Evolutionary conservation across 768 basidiomycete genomes (phyloP).

Genomic region (Hebeloma cylindrosporum): DNA sequence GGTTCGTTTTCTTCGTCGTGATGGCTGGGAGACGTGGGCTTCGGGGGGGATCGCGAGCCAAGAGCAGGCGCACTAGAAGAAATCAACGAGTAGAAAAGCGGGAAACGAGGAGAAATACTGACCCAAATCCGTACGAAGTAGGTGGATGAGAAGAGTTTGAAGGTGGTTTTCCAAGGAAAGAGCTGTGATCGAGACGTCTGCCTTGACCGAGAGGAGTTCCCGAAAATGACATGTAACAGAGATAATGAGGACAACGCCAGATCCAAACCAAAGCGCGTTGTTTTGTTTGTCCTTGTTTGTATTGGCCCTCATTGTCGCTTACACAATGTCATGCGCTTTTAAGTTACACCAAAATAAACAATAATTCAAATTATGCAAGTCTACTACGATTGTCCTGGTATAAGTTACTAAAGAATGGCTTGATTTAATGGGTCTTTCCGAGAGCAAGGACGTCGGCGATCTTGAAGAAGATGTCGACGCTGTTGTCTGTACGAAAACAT

Average conservation of each 20-base stretch:
- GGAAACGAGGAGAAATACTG: conserved; percentile 25
- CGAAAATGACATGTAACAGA: conserved; percentile 79
- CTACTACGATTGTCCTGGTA: too few species aligned
- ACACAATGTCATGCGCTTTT: too few species aligned
- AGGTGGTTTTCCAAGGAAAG: conserved; percentile 68
- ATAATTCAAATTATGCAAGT: too few species aligned
- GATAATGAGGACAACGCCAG: conserved; percentile 13
- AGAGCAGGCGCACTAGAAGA: conserved; percentile 52
- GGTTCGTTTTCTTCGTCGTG: conserved; percentile 41
- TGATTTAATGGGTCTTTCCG: conserved; percentile 3
- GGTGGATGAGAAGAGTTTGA: conserved; percentile 40
- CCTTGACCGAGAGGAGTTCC: conserved; percentile 81
- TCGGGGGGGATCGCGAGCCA: conserved; percentile 59
- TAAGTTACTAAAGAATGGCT: too few species aligned
- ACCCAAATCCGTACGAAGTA: conserved; percentile 75
- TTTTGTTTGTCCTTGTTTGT: conserved; percentile 19
- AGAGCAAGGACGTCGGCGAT: conserved; percentile 36
- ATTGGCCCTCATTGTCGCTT: too few species aligned
- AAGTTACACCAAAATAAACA: too few species aligned
- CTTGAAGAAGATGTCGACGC: conserved; percentile 44
- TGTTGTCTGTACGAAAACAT: conserved; percentile 34
- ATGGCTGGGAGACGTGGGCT: conserved; percentile 41
- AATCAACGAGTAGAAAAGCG: conserved; percentile 19
- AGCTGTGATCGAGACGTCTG: conserved; percentile 80
- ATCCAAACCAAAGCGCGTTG: conserved; percentile 22